These are phyloP conservation scores for Cladophialophora yegresii DNA, from an alignment of 2,329 filamentous ascomycete species.

Conservation along the genomic window DNA sequence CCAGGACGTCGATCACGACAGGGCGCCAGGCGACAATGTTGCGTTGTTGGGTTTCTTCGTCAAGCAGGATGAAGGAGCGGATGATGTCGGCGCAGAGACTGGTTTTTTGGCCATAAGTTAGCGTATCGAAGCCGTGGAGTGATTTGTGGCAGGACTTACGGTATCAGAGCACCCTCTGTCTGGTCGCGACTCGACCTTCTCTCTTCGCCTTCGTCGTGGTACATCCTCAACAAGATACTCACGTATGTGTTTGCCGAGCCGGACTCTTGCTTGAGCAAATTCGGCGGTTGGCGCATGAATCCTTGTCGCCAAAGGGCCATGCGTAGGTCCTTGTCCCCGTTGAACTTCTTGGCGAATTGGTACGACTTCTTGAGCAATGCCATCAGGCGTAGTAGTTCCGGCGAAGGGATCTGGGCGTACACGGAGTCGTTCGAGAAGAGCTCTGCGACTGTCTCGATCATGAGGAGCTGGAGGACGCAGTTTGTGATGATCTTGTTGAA, in stretches of 20 bases:
- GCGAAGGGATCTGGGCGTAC: constrained; percentile 87
- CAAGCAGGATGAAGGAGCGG: constrained; percentile 76
- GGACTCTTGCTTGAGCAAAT: constrained; percentile 93
- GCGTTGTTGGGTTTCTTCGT: constrained; percentile 93
- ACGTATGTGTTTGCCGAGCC: constrained; percentile 94
- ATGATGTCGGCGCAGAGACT: constrained; percentile 91
- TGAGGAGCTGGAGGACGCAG: constrained; percentile 93
- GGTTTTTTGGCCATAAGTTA: constrained; percentile 7
- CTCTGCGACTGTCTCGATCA: constrained; percentile 99
- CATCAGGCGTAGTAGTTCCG: constrained; percentile 90
- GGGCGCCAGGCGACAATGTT: constrained; percentile 98
- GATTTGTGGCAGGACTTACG: constrained; percentile 49
- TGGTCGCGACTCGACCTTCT: constrained; percentile 75
- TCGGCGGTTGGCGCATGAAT: constrained; percentile 99
- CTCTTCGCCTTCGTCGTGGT: constrained; percentile 82
- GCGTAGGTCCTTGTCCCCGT: constrained; percentile 92
- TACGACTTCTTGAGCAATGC: constrained; percentile 91
- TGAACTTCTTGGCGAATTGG: constrained; percentile 95
- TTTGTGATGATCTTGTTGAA: constrained; percentile 99
- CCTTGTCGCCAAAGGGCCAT: constrained; percentile 95
- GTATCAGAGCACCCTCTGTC: constrained; percentile 88
- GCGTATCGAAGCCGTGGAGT: not conserved
- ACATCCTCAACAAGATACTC: constrained; percentile 95
- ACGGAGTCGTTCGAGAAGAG: constrained; percentile 97
- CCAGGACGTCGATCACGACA: constrained; percentile 93